phyloP scores from a whole-genome alignment of 768 basidiomycete genomes.

The Trametes meyenii region DNA sequence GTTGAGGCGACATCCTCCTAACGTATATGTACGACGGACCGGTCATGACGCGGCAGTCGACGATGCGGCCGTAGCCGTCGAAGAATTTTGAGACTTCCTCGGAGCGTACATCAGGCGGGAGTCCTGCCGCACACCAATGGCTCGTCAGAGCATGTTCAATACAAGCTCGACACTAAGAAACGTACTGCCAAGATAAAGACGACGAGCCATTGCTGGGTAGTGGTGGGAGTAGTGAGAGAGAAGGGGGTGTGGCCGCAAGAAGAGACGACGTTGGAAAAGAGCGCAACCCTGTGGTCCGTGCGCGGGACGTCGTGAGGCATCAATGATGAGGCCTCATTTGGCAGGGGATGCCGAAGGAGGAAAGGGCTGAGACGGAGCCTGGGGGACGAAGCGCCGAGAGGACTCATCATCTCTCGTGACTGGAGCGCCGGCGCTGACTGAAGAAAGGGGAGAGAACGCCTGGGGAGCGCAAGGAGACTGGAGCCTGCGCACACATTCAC shows the following conservation, averaged over 20 bases:
- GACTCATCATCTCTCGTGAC: conserved; percentile 14
- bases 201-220: conserved; percentile 66
- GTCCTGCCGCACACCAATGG: conserved; percentile 47
- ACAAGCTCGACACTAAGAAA: conserved; percentile 19
- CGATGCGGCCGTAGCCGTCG: conserved; percentile 85
- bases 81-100: conserved; percentile 90
- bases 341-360: not conserved
- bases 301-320: conserved; percentile 23
- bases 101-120: conserved; percentile 80
- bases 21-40: conserved; percentile 48
- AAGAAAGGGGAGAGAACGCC: not conserved
- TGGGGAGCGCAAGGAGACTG: not conserved
- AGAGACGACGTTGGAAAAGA: conserved; percentile 26
- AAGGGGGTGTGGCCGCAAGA: conserved; percentile 12
- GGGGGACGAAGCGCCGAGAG: conserved; percentile 3
- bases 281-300: conserved; percentile 31
- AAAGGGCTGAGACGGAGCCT: conserved; percentile 1
- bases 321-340: conserved; percentile 7
- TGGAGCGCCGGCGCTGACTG: conserved; percentile 11
- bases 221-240: conserved; percentile 9
- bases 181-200: conserved; percentile 86
- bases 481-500: no score
- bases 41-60: conserved; percentile 94
- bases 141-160: conserved; percentile 8
- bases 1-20: no score